A percentile compares a stretch with the other conserved stretches of the same genome.
Evolutionary conservation across 2,329 filamentous ascomycete species (phyloP).

Genomic region (Sporothrix schenckii): DNA sequence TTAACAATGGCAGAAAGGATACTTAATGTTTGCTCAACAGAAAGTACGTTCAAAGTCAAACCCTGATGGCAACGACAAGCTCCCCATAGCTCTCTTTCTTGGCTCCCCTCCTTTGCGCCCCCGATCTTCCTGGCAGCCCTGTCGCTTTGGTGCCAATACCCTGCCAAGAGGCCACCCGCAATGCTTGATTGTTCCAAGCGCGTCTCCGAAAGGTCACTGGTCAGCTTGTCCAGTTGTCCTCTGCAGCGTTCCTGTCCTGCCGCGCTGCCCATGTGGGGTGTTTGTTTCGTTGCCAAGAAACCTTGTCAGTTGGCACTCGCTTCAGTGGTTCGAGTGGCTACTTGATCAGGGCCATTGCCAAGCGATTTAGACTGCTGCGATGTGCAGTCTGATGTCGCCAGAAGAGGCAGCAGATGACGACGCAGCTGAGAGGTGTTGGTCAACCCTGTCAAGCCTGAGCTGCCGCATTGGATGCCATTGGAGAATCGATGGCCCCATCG

Average conservation of each 20-base stretch:
- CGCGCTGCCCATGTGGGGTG: background rate
- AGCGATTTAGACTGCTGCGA: slow-evolving; percentile 9
- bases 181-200: slow-evolving; percentile 25
- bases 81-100: slow-evolving; percentile 21
- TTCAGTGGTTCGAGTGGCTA: background rate
- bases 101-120: background rate
- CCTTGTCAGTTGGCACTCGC: background rate
- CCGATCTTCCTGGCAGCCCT: background rate
- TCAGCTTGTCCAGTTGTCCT: background rate
- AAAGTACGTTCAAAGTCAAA: background rate
- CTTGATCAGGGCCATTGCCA: slow-evolving; percentile 8
- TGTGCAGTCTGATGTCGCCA: background rate
- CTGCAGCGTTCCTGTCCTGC: background rate
- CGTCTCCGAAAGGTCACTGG: background rate
- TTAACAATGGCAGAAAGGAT: background rate
- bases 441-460: background rate
- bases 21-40: background rate
- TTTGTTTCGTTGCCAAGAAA: slow-evolving; percentile 8
- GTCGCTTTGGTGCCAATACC: slow-evolving; percentile 18
- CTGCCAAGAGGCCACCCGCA: slow-evolving; percentile 7
- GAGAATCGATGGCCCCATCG: background rate
- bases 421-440: slow-evolving; percentile 8
- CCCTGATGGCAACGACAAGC: slow-evolving; percentile 22
- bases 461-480: background rate
- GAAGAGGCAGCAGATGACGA: slow-evolving; percentile 21